These are phyloP conservation scores for Fusarium sp. DNA, from an alignment of 2,329 filamentous ascomycete genomes.

Conservation along the genomic window DNA sequence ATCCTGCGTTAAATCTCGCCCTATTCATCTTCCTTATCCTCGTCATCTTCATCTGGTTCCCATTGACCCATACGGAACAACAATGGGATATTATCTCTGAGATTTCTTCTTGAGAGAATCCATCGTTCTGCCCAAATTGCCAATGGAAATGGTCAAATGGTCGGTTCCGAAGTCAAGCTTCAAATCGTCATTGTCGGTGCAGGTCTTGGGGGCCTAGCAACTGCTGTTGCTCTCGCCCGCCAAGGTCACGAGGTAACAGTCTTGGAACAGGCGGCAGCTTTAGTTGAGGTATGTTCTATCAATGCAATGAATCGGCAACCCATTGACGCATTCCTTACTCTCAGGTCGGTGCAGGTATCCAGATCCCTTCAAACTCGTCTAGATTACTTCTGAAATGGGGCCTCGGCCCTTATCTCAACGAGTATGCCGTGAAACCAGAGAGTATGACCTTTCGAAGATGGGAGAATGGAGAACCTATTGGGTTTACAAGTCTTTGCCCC, in stretches of 20 bases:
- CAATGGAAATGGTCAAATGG: neutral
- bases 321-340: fast-evolving
- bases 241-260: neutral
- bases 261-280: neutral
- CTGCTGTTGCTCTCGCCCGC: neutral
- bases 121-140: neutral
- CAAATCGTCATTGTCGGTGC: neutral
- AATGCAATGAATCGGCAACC: fast-evolving
- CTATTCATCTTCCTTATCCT: neutral
- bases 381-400: constrained; percentile 1
- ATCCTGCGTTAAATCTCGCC: no score
- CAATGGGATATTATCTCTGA: neutral
- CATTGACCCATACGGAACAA: neutral
- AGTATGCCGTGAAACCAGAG: neutral
- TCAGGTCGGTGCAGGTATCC: constrained; percentile 13
- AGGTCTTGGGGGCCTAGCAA: constrained; percentile 1
- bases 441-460: constrained; percentile 17
- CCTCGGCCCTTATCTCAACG: neutral
- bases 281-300: neutral
- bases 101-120: neutral
- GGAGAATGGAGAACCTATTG: neutral
- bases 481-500: neutral
- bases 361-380: constrained; percentile 5
- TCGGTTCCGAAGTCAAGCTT: neutral
- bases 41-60: neutral